These are phyloP conservation scores for Kitagawia praeruptora DNA, from an alignment of 129 eudicot genomes.

Conservation along the genomic window DNA sequence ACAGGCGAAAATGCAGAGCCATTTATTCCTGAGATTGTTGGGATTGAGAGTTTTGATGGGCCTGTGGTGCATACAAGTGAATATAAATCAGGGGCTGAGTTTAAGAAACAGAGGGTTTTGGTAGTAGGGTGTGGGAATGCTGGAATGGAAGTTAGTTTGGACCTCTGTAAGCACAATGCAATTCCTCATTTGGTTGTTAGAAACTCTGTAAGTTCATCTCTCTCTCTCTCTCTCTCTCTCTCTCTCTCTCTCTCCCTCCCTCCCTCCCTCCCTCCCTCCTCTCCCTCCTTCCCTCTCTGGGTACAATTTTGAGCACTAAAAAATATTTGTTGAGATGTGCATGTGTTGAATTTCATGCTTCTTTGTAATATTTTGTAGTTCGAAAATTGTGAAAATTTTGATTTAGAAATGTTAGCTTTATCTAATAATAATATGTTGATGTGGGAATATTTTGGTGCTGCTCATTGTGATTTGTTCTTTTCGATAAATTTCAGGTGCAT, in stretches of 20 bases:
- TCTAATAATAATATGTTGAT: background rate
- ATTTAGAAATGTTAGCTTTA: background rate
- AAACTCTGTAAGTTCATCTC: slow-evolving; percentile 58
- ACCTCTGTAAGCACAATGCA: slow-evolving; percentile 68
- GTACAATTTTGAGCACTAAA: background rate
- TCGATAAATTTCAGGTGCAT: slow-evolving; percentile 31
- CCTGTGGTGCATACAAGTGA: slow-evolving; percentile 57
- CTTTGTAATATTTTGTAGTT: background rate
- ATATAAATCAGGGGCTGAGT: slow-evolving; percentile 59
- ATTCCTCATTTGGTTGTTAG: slow-evolving; percentile 76
- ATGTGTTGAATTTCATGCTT: background rate
- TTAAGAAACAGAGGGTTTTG: slow-evolving; percentile 45
- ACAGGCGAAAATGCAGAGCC: slow-evolving; percentile 95
- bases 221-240: background rate
- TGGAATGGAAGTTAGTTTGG: slow-evolving; percentile 92
- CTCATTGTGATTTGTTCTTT: background rate
- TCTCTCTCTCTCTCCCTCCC: background rate
- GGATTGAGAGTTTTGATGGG: slow-evolving; percentile 60
- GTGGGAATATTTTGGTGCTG: background rate
- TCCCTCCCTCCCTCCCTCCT: no score
- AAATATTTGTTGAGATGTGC: background rate
- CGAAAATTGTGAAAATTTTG: background rate
- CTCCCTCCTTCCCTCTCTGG: background rate
- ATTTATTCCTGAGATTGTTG: slow-evolving; percentile 65
- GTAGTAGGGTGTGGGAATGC: slow-evolving; percentile 96